Percentiles rank a stretch among this genome's conserved stretches.
These are phyloP conservation scores for Cochlearia excelsa DNA, from an alignment of 345 rosid species.

Conservation along the genomic window DNA sequence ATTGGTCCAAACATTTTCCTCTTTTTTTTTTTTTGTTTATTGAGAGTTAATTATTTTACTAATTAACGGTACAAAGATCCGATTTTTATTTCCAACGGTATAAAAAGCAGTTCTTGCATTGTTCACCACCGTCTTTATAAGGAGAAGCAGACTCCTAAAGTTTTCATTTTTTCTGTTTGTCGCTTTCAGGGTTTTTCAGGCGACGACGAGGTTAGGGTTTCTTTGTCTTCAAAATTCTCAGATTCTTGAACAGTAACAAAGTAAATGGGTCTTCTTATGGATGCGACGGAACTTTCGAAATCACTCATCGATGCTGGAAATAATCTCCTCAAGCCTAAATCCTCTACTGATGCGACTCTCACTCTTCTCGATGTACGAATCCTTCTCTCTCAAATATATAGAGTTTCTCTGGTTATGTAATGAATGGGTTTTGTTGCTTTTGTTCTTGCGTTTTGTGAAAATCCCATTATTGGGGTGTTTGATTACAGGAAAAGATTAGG, in stretches of 20 bases:
- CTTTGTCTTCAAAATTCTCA: slow-evolving; percentile 19
- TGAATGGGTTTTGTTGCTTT: slow-evolving; percentile 18
- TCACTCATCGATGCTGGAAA: slow-evolving; percentile 57
- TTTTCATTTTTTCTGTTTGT: not conserved
- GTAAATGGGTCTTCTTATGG: slow-evolving; percentile 46
- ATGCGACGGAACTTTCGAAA: slow-evolving; percentile 38
- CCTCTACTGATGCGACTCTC: slow-evolving; percentile 49
- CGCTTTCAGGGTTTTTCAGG: not conserved
- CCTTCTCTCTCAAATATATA: slow-evolving; percentile 2
- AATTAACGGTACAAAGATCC: too few species aligned
- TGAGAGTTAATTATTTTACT: too few species aligned
- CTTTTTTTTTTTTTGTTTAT: too few species aligned
- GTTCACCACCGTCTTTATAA: slow-evolving; percentile 27
- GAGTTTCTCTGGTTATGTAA: slow-evolving; percentile 10
- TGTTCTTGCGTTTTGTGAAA: slow-evolving; percentile 14
- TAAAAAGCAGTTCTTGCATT: slow-evolving; percentile 22
- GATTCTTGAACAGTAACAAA: not conserved
- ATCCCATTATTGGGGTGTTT: slow-evolving; percentile 18
- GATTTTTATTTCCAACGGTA: too few species aligned
- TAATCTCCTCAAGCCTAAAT: slow-evolving; percentile 48
- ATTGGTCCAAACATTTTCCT: too few species aligned
- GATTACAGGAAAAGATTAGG: slow-evolving; percentile 25
- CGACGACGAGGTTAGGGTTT: slow-evolving; percentile 19
- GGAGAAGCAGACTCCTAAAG: slow-evolving; percentile 13
- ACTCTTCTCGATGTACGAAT: slow-evolving; percentile 54